Evolutionary conservation across 2,329 filamentous ascomycete species (phyloP), one percentile per base, ranked within the genome.

Genomic region (Thelonectria olida): DNA sequence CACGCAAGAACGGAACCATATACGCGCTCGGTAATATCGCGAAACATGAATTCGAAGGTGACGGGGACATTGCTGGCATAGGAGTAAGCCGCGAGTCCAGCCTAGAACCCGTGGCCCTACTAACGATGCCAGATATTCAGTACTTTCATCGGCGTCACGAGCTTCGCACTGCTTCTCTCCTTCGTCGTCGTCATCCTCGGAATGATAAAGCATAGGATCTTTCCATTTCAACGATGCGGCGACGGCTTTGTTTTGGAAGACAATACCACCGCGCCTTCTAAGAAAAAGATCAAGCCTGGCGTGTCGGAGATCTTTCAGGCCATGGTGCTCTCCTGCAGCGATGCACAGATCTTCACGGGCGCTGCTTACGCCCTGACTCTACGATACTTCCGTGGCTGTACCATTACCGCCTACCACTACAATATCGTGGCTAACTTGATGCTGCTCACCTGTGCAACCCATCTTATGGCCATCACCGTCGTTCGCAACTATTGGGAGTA

Each of bases 291-390:
- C 47, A 55, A 58, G 19, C 55, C 60, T 2, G 42, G 34, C 10
- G 8, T 59, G 39, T 54, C 60, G 5, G 55, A 63, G 17, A 56
- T 63, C 19, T 23, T 59, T 19, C 50, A 63, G 31, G 55, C 38
- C 38, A 63, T 59, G 55, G 51, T 63, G 19, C 60, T 63, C 19
- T 58, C 60, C 1, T 63, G 60, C 34, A 63, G 60, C n/a, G 60
- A 63, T 31, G 49, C 60, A 8, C 60, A 63, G 31, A 50, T 63
- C 19, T 59, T 63, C 47, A 59, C 55, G 2, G 60, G 55, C 39
- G 60, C 50, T n/a, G 60, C 60, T 4, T 63, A 59, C 31, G 55
- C 55, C 34, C 22, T 63, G 5, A 55, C 60, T 6, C 38, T 63
- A 1, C 31, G 55, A 7, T 63, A 52, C 47, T 63, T 54, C 10